Base-by-base conservation (phyloP, 352 stramenopile species). In the Phytopythium ostracodes region DNA sequence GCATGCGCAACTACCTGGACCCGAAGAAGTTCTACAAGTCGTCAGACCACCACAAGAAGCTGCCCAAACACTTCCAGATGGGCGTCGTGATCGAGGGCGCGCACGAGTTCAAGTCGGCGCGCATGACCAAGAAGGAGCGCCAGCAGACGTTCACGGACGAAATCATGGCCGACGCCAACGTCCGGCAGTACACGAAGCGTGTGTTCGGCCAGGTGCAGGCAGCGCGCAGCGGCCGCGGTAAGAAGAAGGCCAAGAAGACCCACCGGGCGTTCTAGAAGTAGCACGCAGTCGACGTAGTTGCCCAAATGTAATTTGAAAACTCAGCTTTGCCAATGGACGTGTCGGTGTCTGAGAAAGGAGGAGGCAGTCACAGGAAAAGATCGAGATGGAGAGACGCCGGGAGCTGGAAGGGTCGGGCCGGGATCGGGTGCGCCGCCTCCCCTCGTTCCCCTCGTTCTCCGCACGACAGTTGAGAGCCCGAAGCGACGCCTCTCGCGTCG, bases 11-110 rank as follows among this genome's bases (percentile, higher is more conserved):
- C 67, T 98, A 98, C 73, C 63, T 98, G 59, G 94, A 98, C 72
- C 95, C 95, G 2, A 98, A 98, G 73, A 97, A 96, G 66, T 98
- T 98, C 61, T 98, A 98, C 92, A 98, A 98, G 86, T 88, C 78
- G 63, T 94, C 81, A 62, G 88, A 96, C 67, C 85, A 92, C 67
- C 72, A 75, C 47, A 88, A 89, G 57, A 79, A 78, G 25, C 67
- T 96, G 63, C 89, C 89, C 29, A 94, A 91, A 61, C 77, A 97
- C 62, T 96, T 98, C 59, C 92, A 98, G 67, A 73, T 96, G 44
- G 95, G 95, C 22, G 94, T 87, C 18, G 92, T 98, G 14, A 89
- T 98, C 53, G 92, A 98, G 72, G 93, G 92, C 52, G 77, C 85
- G 17, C 69, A 88, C 35, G 95, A 98, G 76, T 95, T 93, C 79